A percentile compares a stretch with the other conserved stretches of the same genome.
Conservation (phyloP, 2,329 filamentous ascomycete species). For the Lachnellula occidentalis region DNA sequence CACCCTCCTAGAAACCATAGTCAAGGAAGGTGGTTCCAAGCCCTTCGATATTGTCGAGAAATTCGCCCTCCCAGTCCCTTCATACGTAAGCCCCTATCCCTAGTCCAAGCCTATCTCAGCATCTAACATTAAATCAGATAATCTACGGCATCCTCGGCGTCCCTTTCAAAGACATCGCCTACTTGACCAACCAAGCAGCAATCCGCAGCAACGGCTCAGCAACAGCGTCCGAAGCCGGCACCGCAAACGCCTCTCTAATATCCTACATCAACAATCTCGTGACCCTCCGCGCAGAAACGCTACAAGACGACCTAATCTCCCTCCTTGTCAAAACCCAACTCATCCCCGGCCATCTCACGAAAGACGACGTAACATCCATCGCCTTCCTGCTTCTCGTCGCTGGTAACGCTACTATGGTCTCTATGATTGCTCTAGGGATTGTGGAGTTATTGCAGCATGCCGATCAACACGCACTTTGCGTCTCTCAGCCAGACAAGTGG, state of each 20-base stretch:
- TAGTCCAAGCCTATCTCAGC: background rate
- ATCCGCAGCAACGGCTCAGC: conserved; percentile 43
- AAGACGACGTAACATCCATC: conserved; percentile 36
- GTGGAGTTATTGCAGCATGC: conserved; percentile 41
- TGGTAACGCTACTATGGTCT: conserved; percentile 48
- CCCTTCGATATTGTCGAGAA: conserved; percentile 42
- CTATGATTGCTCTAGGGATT: conserved; percentile 44
- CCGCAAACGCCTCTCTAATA: conserved; percentile 42
- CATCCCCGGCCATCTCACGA: conserved; percentile 29
- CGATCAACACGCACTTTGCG: conserved; percentile 37
- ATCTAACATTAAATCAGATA: conserved; percentile 30
- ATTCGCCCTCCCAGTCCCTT: conserved; percentile 43
- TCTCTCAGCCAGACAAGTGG: conserved; percentile 33
- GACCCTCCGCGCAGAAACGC: conserved; percentile 35
- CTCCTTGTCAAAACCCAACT: conserved; percentile 30
- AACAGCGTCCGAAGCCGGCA: conserved; percentile 41
- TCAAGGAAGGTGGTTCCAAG: conserved; percentile 32
- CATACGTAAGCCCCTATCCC: conserved; percentile 34
- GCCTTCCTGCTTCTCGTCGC: conserved; percentile 46
- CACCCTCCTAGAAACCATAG: conserved; percentile 37
- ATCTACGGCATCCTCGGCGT: conserved; percentile 47
- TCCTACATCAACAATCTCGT: conserved; percentile 41
- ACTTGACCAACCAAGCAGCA: conserved; percentile 41
- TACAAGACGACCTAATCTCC: conserved; percentile 42
- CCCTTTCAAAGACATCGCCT: conserved; percentile 41